Evolutionary conservation across 371 early-diverging fungal species (phyloP).

Genomic region (Polyrhizophydium stewartii): DNA sequence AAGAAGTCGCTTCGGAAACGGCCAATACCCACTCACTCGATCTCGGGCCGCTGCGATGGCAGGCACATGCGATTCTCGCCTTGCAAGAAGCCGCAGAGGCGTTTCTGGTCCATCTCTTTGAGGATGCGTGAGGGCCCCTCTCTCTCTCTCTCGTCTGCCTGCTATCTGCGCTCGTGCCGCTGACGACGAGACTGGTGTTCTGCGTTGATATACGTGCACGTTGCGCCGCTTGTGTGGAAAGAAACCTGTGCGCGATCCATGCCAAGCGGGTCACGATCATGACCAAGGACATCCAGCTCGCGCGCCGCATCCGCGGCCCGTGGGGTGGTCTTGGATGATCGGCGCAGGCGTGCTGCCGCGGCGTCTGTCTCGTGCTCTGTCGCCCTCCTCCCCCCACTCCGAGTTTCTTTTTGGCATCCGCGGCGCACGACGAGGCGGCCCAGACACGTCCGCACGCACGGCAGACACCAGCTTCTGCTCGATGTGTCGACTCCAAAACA

Average conservation of each 20-base stretch:
- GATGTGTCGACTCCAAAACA: too few species aligned
- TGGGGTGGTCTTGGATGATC: slow-evolving; percentile 30
- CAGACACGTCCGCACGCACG: too few species aligned
- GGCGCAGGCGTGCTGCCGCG: too few species aligned
- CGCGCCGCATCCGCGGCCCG: slow-evolving; percentile 79
- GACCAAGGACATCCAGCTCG: slow-evolving; percentile 89
- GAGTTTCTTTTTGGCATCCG: background rate
- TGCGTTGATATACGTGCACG: too few species aligned
- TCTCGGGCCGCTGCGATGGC: slow-evolving; percentile 63
- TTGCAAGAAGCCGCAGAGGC: slow-evolving; percentile 92
- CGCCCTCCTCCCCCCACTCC: background rate
- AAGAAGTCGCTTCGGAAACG: slow-evolving; percentile 59
- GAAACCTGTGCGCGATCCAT: slow-evolving; percentile 89
- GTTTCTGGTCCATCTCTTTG: slow-evolving; percentile 83
- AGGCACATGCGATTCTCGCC: slow-evolving; percentile 72
- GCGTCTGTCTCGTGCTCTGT: too few species aligned
- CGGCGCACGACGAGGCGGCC: too few species aligned
- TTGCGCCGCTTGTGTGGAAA: too few species aligned
- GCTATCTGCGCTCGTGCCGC: too few species aligned
- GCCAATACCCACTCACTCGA: slow-evolving; percentile 22
- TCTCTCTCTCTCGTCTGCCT: slow-evolving; percentile 6
- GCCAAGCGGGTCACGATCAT: slow-evolving; percentile 93
- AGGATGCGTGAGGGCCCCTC: slow-evolving; percentile 72
- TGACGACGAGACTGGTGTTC: too few species aligned
- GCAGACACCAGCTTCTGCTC: too few species aligned